phyloP scores from a whole-genome alignment of 2,329 filamentous ascomycete species.

The Leptographium procerum region DNA sequence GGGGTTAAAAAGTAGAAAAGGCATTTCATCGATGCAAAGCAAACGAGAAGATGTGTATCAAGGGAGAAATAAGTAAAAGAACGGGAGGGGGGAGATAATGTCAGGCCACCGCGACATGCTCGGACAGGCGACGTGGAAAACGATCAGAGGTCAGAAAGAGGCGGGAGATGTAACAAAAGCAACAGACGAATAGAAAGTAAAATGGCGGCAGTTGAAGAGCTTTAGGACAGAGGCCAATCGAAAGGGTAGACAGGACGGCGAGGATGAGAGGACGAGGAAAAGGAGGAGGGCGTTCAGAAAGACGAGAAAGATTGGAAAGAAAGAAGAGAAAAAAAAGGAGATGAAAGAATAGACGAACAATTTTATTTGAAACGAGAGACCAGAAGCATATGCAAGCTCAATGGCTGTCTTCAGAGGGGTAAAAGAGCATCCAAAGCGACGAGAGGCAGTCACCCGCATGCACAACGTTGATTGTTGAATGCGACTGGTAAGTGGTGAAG shows the following conservation, averaged over 20 bases:
- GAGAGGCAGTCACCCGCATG: not conserved
- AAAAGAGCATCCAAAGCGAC: not conserved
- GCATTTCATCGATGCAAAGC: not conserved
- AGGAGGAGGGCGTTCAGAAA: not conserved
- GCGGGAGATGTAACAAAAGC: not conserved
- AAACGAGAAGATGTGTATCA: not conserved
- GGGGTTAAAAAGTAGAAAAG: not conserved
- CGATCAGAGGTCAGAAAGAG: not conserved
- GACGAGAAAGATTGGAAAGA: not conserved
- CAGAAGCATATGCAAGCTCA: not conserved
- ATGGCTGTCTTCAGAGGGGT: not conserved
- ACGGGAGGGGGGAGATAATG: not conserved
- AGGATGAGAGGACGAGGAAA: not conserved
- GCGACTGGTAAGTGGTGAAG: not conserved
- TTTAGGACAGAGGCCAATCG: not conserved
- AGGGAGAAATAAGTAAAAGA: constrained; percentile 11
- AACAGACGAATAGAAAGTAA: not conserved
- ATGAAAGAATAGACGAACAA: constrained; percentile 10
- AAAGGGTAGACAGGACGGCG: not conserved
- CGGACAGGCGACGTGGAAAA: not conserved
- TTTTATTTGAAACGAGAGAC: not conserved
- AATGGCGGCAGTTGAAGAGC: not conserved
- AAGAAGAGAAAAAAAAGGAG: constrained; percentile 10
- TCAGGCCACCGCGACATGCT: not conserved
- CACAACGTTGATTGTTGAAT: not conserved